A percentile compares a stretch with the other conserved stretches of the same genome.
These are phyloP conservation scores for Phyllosticta ampelicida DNA, from an alignment of 2,329 filamentous ascomycete species.

Conservation along the genomic window DNA sequence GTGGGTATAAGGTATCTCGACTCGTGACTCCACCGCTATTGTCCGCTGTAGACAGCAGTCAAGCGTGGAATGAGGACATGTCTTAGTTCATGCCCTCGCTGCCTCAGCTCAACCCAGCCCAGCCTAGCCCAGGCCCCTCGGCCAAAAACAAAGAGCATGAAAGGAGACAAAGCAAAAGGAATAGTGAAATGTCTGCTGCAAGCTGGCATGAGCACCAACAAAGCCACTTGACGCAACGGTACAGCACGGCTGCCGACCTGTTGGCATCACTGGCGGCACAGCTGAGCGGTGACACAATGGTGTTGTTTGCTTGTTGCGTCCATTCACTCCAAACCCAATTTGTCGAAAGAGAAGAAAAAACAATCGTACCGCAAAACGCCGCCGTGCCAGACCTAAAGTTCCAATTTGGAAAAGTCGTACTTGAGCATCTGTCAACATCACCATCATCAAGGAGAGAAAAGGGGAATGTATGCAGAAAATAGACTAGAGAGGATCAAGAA, in stretches of 20 bases:
- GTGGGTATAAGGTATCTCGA: no score
- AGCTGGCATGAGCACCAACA: not conserved
- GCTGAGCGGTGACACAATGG: not conserved
- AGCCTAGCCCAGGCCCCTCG: not conserved
- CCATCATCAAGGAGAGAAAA: not conserved
- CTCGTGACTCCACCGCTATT: no score
- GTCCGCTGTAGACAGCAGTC: no score
- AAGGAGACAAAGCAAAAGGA: not conserved
- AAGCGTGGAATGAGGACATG: no score
- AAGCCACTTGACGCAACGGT: not conserved
- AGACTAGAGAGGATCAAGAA: not conserved
- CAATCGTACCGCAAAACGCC: not conserved
- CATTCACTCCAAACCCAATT: not conserved
- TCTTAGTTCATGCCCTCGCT: not conserved
- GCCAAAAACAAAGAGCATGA: not conserved
- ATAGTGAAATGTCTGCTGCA: not conserved
- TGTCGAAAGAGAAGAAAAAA: not conserved
- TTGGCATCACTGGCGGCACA: not conserved
- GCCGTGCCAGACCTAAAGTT: not conserved
- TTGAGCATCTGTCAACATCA: no score
- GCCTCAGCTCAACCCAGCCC: not conserved
- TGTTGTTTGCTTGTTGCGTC: not conserved
- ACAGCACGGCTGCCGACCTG: not conserved
- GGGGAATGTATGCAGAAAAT: not conserved
- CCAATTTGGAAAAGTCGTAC: not conserved